Evolutionary conservation across 345 rosid genomes (phyloP).

Genomic region (Nasturtium officinale): DNA sequence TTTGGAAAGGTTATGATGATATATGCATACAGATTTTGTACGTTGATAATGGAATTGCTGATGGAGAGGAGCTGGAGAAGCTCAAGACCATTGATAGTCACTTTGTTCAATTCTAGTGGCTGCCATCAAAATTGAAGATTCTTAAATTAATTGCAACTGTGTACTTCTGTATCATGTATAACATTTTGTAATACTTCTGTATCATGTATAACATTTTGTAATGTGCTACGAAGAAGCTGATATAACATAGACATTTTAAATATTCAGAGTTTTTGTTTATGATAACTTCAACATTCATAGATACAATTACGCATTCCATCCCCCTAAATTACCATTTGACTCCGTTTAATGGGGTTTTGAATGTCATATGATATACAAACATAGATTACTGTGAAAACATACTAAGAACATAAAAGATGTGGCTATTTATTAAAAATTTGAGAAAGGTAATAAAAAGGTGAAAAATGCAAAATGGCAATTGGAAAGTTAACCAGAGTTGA

Average conservation of each 20-base stretch:
- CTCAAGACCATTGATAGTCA: conserved; percentile 66
- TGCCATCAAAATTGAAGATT: background rate
- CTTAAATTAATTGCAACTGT: background rate
- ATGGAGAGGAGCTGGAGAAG: conserved; percentile 68
- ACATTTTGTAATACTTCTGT: too few species aligned
- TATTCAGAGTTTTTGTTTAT: background rate
- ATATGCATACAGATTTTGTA: conserved; percentile 60
- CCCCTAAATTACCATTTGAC: background rate
- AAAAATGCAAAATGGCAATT: conserved; percentile 21
- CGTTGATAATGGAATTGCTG: conserved; percentile 71
- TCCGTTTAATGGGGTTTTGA: background rate
- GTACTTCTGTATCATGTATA: background rate
- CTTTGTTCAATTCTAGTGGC: conserved; percentile 53
- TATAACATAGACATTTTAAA: background rate
- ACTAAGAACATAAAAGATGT: background rate
- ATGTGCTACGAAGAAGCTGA: background rate
- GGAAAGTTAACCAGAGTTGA: conserved; percentile 15
- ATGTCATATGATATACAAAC: background rate
- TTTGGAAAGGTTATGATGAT: conserved; percentile 2
- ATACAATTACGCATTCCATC: background rate
- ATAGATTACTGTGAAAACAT: background rate
- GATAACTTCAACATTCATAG: background rate
- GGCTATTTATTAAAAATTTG: conserved; percentile 34
- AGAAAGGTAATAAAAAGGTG: background rate
- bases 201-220: conserved; percentile 13